phyloP scores from a whole-genome alignment of 2,329 filamentous ascomycete genomes.

The Ceratocystiopsis sp. region DNA sequence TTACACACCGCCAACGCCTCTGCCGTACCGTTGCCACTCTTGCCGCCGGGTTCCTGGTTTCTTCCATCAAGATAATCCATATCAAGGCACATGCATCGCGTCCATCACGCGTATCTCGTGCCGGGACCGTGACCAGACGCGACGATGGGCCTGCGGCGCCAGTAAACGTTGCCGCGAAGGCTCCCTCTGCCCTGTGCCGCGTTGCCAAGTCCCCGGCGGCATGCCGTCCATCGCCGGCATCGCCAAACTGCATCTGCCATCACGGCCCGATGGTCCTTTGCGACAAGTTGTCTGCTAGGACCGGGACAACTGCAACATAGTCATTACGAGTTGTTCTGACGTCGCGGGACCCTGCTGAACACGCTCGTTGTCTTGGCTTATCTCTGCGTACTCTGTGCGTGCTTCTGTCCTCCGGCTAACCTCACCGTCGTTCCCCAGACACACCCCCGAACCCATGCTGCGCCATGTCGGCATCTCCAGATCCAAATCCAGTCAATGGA shows the following conservation, averaged over 20 bases:
- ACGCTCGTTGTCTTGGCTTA: no score
- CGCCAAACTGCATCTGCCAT: conserved; percentile 9
- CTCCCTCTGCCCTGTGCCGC: not conserved
- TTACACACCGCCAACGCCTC: not conserved
- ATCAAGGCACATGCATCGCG: conserved; percentile 6
- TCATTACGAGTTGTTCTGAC: not conserved
- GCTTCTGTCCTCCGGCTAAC: conserved; percentile 19
- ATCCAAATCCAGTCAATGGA: conserved; percentile 49
- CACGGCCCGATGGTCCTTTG: conserved; percentile 6
- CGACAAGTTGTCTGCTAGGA: conserved; percentile 6
- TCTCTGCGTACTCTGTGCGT: not conserved
- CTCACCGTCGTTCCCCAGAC: conserved; percentile 35
- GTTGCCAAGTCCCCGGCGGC: not conserved
- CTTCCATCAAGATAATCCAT: conserved; percentile 6
- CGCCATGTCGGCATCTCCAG: conserved; percentile 46
- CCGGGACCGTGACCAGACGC: not conserved
- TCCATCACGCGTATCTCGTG: conserved; percentile 1
- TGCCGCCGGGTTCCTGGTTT: no score
- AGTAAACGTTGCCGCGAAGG: not conserved
- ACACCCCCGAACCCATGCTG: conserved; percentile 41
- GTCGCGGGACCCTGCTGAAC: not conserved
- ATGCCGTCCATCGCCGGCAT: conserved; percentile 8
- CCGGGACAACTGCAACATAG: not conserved
- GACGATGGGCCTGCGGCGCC: not conserved
- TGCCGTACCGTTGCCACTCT: no score